A percentile compares a stretch with the other conserved stretches of the same genome.
Evolutionary conservation across 345 rosid species (phyloP).

Genomic region (Reutealis trisperma): DNA sequence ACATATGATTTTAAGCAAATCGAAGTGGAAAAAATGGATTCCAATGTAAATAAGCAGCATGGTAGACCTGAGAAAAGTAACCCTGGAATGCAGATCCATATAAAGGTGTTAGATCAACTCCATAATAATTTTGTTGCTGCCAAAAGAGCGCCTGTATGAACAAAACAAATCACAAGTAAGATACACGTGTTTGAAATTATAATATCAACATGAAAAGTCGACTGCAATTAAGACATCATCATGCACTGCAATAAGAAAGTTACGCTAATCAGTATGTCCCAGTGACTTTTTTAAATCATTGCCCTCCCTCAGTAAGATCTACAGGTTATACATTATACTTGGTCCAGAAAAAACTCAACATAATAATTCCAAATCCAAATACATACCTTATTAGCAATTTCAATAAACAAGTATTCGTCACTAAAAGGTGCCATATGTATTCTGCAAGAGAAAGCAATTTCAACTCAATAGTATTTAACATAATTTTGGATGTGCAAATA

Average conservation of each 20-base stretch:
- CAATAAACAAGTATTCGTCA: slow-evolving; percentile 90
- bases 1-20: neutral
- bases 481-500: neutral
- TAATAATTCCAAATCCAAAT: slow-evolving; percentile 9
- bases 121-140: slow-evolving; percentile 94
- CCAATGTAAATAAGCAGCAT: neutral
- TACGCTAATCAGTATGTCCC: neutral
- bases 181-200: neutral
- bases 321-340: neutral
- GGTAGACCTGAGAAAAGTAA: slow-evolving; percentile 89
- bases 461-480: slow-evolving; percentile 16
- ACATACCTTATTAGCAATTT: slow-evolving; percentile 97
- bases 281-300: neutral
- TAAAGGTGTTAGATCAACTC: slow-evolving; percentile 85
- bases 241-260: neutral
- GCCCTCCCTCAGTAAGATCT: neutral
- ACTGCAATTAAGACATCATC: neutral
- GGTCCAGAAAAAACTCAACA: slow-evolving; percentile 10
- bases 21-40: neutral
- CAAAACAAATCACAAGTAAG: neutral
- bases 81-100: slow-evolving; percentile 86
- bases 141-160: slow-evolving; percentile 83
- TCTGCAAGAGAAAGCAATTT: slow-evolving; percentile 54
- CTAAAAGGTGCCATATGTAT: slow-evolving; percentile 99
- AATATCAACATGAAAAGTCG: neutral